These are phyloP conservation scores for Pythium sukuiense DNA, from an alignment of 352 stramenopile genomes.

Conservation along the genomic window DNA sequence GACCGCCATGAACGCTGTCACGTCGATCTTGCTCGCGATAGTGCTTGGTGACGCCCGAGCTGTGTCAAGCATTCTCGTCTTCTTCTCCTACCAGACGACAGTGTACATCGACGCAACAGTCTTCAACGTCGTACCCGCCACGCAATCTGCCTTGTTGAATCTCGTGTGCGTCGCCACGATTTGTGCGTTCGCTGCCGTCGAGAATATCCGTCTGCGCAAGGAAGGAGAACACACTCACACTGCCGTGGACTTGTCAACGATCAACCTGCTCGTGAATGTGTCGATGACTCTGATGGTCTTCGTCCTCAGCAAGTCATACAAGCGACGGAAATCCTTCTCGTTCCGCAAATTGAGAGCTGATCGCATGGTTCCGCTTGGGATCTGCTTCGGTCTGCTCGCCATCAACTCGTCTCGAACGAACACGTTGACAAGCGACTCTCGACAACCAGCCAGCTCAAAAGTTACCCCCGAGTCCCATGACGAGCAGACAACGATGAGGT, in stretches of 20 bases:
- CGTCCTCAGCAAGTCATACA: constrained; percentile 26
- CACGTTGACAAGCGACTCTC: neutral
- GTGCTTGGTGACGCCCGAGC: constrained; percentile 6
- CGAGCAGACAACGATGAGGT: neutral
- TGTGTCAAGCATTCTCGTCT: constrained; percentile 6
- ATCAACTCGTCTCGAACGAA: neutral
- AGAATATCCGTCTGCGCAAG: neutral
- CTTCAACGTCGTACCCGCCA: neutral
- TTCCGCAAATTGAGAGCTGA: neutral
- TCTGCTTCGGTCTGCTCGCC: neutral
- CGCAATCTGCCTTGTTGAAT: neutral
- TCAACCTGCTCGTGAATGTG: constrained; percentile 26
- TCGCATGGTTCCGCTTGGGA: constrained; percentile 1
- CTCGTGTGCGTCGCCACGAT: constrained; percentile 2
- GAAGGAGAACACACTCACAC: neutral
- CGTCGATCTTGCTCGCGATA: constrained; percentile 12
- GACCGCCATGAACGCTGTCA: constrained; percentile 10
- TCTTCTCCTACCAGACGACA: constrained; percentile 10
- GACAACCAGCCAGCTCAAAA: neutral
- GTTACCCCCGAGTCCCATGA: neutral
- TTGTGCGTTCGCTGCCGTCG: neutral
- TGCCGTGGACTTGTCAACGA: constrained; percentile 9
- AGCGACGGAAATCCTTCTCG: constrained; percentile 14
- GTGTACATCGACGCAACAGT: constrained; percentile 16
- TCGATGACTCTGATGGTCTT: constrained; percentile 25